Percentiles rank a stretch among this genome's conserved stretches.
These are phyloP conservation scores for Mrakiaceae sp. DNA, from an alignment of 1,284 basidiomycete species.

Conservation along the genomic window DNA sequence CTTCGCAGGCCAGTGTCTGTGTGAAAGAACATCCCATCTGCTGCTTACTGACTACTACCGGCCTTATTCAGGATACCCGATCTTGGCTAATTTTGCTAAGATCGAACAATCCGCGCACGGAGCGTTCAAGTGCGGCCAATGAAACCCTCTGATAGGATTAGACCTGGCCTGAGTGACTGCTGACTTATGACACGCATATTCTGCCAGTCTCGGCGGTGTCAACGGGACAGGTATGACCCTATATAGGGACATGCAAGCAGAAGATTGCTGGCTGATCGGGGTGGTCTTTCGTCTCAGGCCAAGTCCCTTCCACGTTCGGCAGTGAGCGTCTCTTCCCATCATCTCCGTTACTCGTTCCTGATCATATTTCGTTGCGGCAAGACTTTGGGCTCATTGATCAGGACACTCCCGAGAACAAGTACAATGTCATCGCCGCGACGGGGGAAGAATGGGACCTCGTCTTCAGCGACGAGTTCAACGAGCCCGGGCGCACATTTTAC, in stretches of 20 bases:
- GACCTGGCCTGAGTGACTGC: no score
- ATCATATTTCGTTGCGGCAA: neutral
- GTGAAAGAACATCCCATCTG: neutral
- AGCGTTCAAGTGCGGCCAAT: no score
- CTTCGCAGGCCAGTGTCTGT: neutral
- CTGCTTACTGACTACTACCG: neutral
- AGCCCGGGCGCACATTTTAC: conserved; percentile 35
- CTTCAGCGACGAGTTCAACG: conserved; percentile 36
- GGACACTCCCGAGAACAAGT: conserved; percentile 48
- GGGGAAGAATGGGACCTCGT: conserved; percentile 37
- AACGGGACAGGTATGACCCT: conserved; percentile 36
- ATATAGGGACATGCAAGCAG: neutral
- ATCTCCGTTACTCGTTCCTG: neutral
- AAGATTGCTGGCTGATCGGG: neutral
- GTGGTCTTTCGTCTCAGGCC: conserved; percentile 14
- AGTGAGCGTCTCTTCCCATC: conserved; percentile 20
- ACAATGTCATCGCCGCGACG: conserved; percentile 29
- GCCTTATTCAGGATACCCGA: neutral
- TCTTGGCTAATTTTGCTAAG: neutral
- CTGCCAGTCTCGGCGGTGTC: conserved; percentile 43
- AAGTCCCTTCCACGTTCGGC: conserved; percentile 53
- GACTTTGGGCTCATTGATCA: conserved; percentile 60
- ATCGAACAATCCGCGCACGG: neutral
- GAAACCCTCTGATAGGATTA: no score
- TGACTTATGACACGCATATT: no score